These are phyloP conservation scores for Angomonas ambiguus DNA, from an alignment of 208 protist genomes.

Conservation along the genomic window DNA sequence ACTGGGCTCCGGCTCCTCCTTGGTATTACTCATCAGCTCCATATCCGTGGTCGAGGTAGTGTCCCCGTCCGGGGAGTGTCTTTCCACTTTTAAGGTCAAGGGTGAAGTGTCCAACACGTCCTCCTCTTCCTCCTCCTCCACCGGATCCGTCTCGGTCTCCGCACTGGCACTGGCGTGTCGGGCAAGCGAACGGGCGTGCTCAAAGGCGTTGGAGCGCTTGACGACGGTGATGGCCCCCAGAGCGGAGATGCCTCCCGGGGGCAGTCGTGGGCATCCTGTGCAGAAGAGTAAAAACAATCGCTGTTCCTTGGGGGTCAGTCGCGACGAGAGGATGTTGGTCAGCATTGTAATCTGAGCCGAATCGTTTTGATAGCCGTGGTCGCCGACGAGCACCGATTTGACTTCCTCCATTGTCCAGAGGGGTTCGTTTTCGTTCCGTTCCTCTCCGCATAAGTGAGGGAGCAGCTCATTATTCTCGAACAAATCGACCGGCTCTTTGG, in stretches of 20 bases:
- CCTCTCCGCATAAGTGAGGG: conserved; percentile 54
- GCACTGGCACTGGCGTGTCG: conserved; percentile 15
- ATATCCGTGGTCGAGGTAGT: not conserved
- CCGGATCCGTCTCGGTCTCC: not conserved
- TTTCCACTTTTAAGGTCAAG: not conserved
- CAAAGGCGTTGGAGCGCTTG: conserved; percentile 58
- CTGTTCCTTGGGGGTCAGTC: conserved; percentile 79
- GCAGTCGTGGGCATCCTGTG: conserved; percentile 86
- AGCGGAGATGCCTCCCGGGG: conserved; percentile 70
- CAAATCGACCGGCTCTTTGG: conserved; percentile 52
- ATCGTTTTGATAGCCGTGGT: conserved; percentile 88
- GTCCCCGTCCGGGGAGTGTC: not conserved
- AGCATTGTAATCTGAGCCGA: conserved; percentile 75
- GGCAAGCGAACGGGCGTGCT: conserved; percentile 16
- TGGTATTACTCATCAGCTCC: not conserved
- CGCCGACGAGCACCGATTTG: conserved; percentile 70
- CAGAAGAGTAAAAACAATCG: conserved; percentile 85
- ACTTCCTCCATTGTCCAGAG: conserved; percentile 80
- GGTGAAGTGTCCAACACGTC: conserved; percentile 8
- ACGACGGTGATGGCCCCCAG: conserved; percentile 90
- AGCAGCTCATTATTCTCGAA: conserved; percentile 63
- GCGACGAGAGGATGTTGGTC: conserved; percentile 48
- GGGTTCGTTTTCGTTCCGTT: conserved; percentile 30
- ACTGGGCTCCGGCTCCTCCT: conserved; percentile 7
- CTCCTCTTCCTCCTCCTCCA: conserved; percentile 18